These are phyloP conservation scores for Aspergillus sp. DNA, from an alignment of 2,329 filamentous ascomycete genomes.

Conservation along the genomic window DNA sequence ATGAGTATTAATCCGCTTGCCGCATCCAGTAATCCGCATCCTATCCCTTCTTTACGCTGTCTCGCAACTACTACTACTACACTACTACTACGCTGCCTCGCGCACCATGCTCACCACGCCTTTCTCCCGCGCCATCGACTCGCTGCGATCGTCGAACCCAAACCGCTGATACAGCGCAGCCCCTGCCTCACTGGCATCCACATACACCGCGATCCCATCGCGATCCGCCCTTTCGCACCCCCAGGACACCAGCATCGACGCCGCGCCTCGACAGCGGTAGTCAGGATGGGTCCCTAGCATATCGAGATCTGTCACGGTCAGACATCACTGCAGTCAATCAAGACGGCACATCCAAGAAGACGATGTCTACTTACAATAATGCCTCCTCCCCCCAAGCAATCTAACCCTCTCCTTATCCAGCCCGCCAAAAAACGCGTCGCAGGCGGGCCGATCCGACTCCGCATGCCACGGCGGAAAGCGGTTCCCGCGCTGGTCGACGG, in stretches of 20 bases:
- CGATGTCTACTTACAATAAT: slow-evolving; percentile 19
- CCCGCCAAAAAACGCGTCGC: slow-evolving; percentile 11
- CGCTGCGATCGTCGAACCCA: slow-evolving; percentile 6
- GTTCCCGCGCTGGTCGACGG: slow-evolving; percentile 15
- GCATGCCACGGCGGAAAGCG: slow-evolving; percentile 21
- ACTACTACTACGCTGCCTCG: too few relatives aligned
- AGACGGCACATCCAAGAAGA: not conserved
- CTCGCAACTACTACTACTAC: too few relatives aligned
- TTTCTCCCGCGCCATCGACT: not conserved
- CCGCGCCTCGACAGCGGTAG: slow-evolving; percentile 11
- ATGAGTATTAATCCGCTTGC: too few relatives aligned
- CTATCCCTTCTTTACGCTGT: too few relatives aligned
- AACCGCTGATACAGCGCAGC: slow-evolving; percentile 7
- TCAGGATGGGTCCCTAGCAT: slow-evolving; percentile 13
- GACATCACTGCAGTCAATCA: not conserved
- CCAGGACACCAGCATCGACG: slow-evolving; percentile 11
- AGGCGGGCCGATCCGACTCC: slow-evolving; percentile 9
- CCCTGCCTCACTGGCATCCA: slow-evolving; percentile 7
- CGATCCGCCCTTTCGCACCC: slow-evolving; percentile 9
- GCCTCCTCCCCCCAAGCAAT: slow-evolving; percentile 15
- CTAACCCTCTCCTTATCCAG: slow-evolving; percentile 13
- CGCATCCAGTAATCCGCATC: too few relatives aligned
- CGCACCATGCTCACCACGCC: not conserved
- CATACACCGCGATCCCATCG: slow-evolving; percentile 5
- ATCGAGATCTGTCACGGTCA: slow-evolving; percentile 6